Evolutionary conservation across 2,329 filamentous ascomycete species (phyloP), one percentile per base, ranked within the genome.

Genomic region (Clonostachys rosea): DNA sequence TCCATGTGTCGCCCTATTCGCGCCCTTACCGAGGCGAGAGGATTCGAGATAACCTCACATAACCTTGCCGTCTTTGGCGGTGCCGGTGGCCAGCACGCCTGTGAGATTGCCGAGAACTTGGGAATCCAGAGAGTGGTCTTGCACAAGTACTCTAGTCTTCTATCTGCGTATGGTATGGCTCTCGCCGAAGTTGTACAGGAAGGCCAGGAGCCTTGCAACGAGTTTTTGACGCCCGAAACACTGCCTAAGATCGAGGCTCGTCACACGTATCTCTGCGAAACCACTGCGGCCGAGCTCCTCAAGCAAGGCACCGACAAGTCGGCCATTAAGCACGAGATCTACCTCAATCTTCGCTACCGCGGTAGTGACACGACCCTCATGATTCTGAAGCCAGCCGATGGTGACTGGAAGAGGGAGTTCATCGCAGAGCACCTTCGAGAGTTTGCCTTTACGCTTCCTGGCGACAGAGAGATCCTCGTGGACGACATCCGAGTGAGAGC

Each of bases 1-100:
- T 82, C 84, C 0, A 89, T 90, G 86, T 84, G 82, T 4, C 73
- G 87, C 33, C 87, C 87, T 0, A 91, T 91, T 50, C 76, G 87
- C 41, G 87, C 84, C 37, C 66, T 88, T 43, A 90, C 86, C 9
- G 86, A 90, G 64, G 86, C 85, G 6, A 52, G 61, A 17, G 62
- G 60, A 9, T 63, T 58, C 41, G 60, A 57, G 11, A 58, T 60
- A 0, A 57, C 55, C 20, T 56, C 57, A 7, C 63, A 66, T 36
- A 54, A 61, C 20, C 58, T 66, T 9, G 62, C 61, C n/a, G 56
- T 54, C 18, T 67, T 91, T 59, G 87, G 87, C 24, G 87, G 87
- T 51, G 87, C 87, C 6, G 87, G 87, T 48, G 86, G 86, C 1
- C 86, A 89, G 46, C 70, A 74, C 47, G 70, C 71, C 0, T 68